These are phyloP conservation scores for Oidiodendron maius DNA, from an alignment of 495 filamentous ascomycete species.

Conservation along the genomic window DNA sequence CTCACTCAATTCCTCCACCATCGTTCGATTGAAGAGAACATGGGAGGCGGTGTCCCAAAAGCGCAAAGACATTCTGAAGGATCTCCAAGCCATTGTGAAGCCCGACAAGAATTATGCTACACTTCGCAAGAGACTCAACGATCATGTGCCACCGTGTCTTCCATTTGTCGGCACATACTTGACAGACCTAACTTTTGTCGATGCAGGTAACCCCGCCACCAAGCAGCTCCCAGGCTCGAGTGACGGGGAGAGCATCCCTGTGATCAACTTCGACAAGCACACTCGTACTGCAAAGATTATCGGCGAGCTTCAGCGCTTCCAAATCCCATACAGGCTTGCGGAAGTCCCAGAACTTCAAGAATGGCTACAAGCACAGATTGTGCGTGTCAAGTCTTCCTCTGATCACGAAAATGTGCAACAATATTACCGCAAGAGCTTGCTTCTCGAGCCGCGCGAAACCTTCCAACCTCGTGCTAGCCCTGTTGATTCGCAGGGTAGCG, in stretches of 20 bases:
- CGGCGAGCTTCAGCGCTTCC: slow-evolving; percentile 92
- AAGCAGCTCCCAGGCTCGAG: slow-evolving; percentile 50
- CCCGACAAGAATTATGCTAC: slow-evolving; percentile 85
- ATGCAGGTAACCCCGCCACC: slow-evolving; percentile 84
- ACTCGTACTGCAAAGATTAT: slow-evolving; percentile 92
- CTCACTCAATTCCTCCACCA: slow-evolving; percentile 84
- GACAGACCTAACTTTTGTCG: slow-evolving; percentile 81
- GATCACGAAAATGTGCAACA: slow-evolving; percentile 77
- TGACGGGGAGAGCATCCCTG: slow-evolving; percentile 53
- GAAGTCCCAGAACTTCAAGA: slow-evolving; percentile 88
- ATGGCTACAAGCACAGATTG: slow-evolving; percentile 83
- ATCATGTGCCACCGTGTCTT: slow-evolving; percentile 85
- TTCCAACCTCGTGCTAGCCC: slow-evolving; percentile 40
- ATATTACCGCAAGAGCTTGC: slow-evolving; percentile 79
- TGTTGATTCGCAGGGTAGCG: slow-evolving; percentile 36
- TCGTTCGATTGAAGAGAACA: slow-evolving; percentile 83
- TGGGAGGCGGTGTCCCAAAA: slow-evolving; percentile 89
- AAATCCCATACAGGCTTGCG: slow-evolving; percentile 83
- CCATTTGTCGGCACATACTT: slow-evolving; percentile 97
- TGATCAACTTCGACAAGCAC: slow-evolving; percentile 99
- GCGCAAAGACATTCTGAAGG: slow-evolving; percentile 72
- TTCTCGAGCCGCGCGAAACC: slow-evolving; percentile 78
- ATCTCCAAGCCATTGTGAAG: slow-evolving; percentile 76
- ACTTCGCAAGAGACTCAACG: slow-evolving; percentile 81
- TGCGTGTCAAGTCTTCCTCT: slow-evolving; percentile 64